These are phyloP conservation scores for Aspergillus oerlinghausenensis DNA, from an alignment of 2,329 filamentous ascomycete genomes.

Conservation along the genomic window DNA sequence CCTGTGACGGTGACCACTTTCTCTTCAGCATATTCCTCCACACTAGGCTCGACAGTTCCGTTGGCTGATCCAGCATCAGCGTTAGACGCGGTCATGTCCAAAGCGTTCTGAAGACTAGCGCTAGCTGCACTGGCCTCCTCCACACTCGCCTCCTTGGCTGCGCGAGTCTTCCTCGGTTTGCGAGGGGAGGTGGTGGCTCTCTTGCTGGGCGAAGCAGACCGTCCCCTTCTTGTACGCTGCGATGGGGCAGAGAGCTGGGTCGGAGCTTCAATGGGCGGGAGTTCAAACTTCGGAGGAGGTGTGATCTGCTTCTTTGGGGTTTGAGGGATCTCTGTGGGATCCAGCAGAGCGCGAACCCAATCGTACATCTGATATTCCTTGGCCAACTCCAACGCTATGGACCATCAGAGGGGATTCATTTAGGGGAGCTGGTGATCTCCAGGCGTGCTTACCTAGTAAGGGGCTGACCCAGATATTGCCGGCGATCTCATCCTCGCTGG, in stretches of 20 bases:
- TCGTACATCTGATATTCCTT: constrained; percentile 79
- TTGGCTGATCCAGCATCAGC: constrained; percentile 23
- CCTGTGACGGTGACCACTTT: constrained; percentile 20
- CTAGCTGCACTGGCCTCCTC: constrained; percentile 47
- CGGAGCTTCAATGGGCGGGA: constrained; percentile 44
- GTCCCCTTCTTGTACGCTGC: constrained; percentile 49
- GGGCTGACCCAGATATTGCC: constrained; percentile 96
- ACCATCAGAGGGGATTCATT: constrained; percentile 8
- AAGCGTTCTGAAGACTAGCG: constrained; percentile 44
- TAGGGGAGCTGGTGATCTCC: background rate
- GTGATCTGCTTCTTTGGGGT: constrained; percentile 67
- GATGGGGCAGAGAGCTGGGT: constrained; percentile 24
- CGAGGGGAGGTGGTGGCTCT: constrained; percentile 48
- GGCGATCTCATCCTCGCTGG: constrained; percentile 86
- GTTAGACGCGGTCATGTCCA: constrained; percentile 41
- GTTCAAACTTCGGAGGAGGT: constrained; percentile 74
- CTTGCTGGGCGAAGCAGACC: constrained; percentile 56
- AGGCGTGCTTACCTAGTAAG: constrained; percentile 52
- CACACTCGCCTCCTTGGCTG: constrained; percentile 46
- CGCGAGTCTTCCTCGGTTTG: constrained; percentile 49
- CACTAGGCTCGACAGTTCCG: constrained; percentile 22
- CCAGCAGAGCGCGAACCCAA: constrained; percentile 91
- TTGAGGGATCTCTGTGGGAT: constrained; percentile 73
- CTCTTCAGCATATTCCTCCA: constrained; percentile 25
- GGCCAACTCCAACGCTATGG: constrained; percentile 71